Evolutionary conservation across 2,329 filamentous ascomycete species (phyloP).

Genomic region (Zelopaecilomyces penicillatus): DNA sequence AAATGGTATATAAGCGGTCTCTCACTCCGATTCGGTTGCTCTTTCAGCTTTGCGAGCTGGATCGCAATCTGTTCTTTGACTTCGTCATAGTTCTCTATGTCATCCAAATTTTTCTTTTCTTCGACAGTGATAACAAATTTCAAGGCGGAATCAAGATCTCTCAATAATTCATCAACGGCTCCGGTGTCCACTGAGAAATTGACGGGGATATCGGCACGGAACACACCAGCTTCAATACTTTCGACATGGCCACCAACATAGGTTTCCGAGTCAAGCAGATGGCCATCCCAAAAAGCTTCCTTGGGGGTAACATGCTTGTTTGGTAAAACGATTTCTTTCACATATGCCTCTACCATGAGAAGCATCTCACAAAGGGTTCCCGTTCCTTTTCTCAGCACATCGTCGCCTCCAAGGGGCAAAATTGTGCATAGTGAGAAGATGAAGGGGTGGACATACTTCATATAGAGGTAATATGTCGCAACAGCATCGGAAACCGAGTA

Average conservation of each 20-base stretch:
- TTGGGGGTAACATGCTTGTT: conserved; percentile 92
- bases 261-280: conserved; percentile 91
- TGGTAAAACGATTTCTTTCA: conserved; percentile 82
- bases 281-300: conserved; percentile 94
- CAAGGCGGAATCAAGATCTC: conserved; percentile 79
- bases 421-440: conserved; percentile 98
- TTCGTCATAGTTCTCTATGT: conserved; percentile 74
- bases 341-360: conserved; percentile 95
- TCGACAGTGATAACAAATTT: conserved; percentile 80
- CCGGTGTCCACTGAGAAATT: conserved; percentile 85
- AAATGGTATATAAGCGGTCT: conserved; percentile 92
- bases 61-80: conserved; percentile 75
- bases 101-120: conserved; percentile 72
- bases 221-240: conserved; percentile 97
- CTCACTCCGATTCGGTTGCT: conserved; percentile 77
- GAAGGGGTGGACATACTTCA: conserved; percentile 99
- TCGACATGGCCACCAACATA: conserved; percentile 98
- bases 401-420: conserved; percentile 84
- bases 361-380: conserved; percentile 99
- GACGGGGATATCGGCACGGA: conserved; percentile 88
- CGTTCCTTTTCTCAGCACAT: conserved; percentile 88
- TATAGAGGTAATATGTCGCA: conserved; percentile 97
- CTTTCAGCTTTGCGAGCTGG: conserved; percentile 62
- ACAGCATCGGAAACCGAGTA: conserved; percentile 99
- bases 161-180: conserved; percentile 81